Percentiles rank a stretch among this genome's conserved stretches.
Conservation (phyloP, 345 rosid genomes). For the Lagerstroemia speciosa region DNA sequence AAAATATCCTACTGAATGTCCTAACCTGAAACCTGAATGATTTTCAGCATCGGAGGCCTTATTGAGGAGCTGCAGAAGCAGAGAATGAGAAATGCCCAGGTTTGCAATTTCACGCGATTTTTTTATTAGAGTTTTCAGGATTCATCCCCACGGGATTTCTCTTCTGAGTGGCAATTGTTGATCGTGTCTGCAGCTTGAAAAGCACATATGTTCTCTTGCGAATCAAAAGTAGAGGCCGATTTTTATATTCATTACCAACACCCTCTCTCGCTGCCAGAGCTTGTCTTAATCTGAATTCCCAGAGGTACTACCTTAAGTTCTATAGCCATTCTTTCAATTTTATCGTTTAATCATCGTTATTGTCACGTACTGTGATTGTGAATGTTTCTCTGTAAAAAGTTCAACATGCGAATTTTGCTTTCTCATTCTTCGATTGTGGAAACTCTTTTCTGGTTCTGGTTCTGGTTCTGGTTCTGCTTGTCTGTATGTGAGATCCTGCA, state of each 20-base stretch:
- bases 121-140: background rate
- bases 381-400: background rate
- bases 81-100: constrained; percentile 66
- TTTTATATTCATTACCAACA: background rate
- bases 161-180: constrained; percentile 1
- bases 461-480: background rate
- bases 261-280: background rate
- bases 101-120: constrained; percentile 4
- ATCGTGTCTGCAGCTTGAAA: constrained; percentile 51
- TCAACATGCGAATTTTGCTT: background rate
- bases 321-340: background rate
- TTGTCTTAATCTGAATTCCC: background rate
- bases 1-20: constrained; percentile 12
- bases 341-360: background rate
- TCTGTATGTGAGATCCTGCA: background rate
- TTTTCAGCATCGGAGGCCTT: constrained; percentile 53
- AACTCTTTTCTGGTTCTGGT: background rate
- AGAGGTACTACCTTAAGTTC: background rate
- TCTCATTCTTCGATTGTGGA: background rate
- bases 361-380: background rate
- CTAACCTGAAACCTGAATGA: constrained; percentile 6
- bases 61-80: constrained; percentile 75
- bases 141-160: background rate
- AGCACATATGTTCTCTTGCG: constrained; percentile 41
- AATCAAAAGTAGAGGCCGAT: constrained; percentile 22